Evolutionary conservation across 78 protist species (phyloP), one percentile per base, ranked within the genome.

Genomic region (Emiliania huxleyi): DNA sequence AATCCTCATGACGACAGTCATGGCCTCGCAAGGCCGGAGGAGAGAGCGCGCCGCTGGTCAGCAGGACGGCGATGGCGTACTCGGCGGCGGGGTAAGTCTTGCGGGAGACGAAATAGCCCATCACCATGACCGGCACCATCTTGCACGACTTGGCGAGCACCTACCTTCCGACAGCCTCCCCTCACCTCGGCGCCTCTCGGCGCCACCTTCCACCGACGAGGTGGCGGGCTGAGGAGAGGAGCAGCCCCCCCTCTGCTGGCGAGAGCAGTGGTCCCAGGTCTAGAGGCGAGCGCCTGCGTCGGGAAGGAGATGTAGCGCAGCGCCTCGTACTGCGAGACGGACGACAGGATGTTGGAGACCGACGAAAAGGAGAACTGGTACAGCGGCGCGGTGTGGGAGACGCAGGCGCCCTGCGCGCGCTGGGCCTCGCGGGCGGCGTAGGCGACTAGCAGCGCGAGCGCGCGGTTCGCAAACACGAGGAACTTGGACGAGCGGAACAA

Each of bases 91-190:
- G 69, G 55, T 93, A 84, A 42, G 19, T 19, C 29, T 29, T 38
- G 38, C 90, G 55, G 18, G 25, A 0, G 29, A 93, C 40, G n/a
- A 93, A 29, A 46, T 91, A 89, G 18, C 90, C 91, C 26, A 73
- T 75, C 25, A 93, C 6, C 38, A 95, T 35, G n/a, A 94, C 95
- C 22, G 96, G 94, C 22, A 95, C 38, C 77, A 91, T 44, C 79
- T 95, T 95, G 91, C 95, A 95, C 69, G 95, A 45, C 93, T 95
- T 95, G 26, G 95, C 62, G 45, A 95, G 83, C 40, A 94, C n/a
- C n/a, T n/a, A n/a, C n/a, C n/a, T n/a, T n/a, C n/a, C n/a, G n/a
- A n/a, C n/a, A n/a, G n/a, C n/a, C n/a, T n/a, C n/a, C n/a, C n/a
- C n/a, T n/a, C n/a, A n/a, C n/a, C n/a, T n/a, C n/a, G n/a, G n/a